A percentile compares a stretch with the other conserved stretches of the same genome.
Conservation (phyloP, 2,329 filamentous ascomycete species). For the Tolypocladium tundrense region DNA sequence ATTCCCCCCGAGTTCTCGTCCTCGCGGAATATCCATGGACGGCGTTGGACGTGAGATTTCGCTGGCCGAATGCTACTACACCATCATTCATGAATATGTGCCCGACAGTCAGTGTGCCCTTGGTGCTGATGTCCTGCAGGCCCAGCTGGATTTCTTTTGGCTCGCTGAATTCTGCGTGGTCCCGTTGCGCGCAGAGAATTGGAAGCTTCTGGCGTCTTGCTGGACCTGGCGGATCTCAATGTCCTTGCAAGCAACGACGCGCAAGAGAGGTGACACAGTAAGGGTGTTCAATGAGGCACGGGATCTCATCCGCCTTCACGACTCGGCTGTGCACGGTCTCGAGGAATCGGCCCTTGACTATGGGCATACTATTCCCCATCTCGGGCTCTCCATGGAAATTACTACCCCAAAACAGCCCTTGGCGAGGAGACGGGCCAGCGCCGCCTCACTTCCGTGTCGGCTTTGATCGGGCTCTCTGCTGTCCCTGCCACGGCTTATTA, state of each 20-base stretch:
- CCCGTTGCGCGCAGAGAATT: neutral
- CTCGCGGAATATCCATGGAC: neutral
- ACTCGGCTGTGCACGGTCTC: no score
- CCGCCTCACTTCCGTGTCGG: no score
- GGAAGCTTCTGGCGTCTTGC: neutral
- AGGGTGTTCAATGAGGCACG: neutral
- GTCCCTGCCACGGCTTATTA: no score
- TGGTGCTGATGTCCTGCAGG: neutral
- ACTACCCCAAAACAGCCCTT: no score
- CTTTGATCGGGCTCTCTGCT: no score
- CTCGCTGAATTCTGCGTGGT: neutral
- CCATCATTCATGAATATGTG: neutral
- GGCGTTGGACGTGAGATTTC: neutral
- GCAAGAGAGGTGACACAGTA: neutral
- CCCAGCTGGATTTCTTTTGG: neutral
- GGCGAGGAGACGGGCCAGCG: no score
- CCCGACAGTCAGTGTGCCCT: neutral
- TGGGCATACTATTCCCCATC: no score
- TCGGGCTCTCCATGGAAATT: no score
- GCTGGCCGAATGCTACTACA: neutral
- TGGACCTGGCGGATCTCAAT: slow-evolving; percentile 1
- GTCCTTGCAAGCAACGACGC: neutral
- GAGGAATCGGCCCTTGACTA: no score
- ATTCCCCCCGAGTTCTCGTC: no score
- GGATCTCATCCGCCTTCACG: no score